Base-by-base conservation (phyloP, 371 early-diverging fungal genomes). In the Mortierella polycephala region DNA sequence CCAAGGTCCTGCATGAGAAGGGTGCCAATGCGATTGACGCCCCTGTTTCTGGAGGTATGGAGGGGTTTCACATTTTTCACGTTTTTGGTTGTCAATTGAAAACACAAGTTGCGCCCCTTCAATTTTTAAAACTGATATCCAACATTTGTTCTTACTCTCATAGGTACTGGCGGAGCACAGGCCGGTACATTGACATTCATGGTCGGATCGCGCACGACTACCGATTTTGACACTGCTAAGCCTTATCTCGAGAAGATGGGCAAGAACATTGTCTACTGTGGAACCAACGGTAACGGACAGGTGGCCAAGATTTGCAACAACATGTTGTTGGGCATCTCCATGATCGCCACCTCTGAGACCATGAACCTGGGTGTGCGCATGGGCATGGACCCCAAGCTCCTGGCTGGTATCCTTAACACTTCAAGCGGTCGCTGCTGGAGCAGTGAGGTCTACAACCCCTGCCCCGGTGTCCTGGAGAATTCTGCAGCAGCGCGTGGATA, bases 251-350 rank as follows among this genome's bases (percentile, higher is more conserved):
- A 79, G 41, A 74, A 82, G 57, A 99, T 99, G 99, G 99, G 98
- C 41, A 93, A 93, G 76, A 96, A 95, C 72, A 92, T 97, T 61
- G 90, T 96, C n/a, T 87, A 92, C 74, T 98, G 98, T 84, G 99
- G 98, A 16, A 82, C 68, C 14, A 83, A 88, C 72, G 98, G 98
- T 7, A 89, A 89, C 20, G 99, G 99, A 3, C 96, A 96, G 74
- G 93, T 95, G 3, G 98, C 96, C 59, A 99, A 99, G 82, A 91
- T 98, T 47, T 96, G 97, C 85, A 99, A 99, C 87, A 99, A 99
- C 82, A 94, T 99, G 93, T 74, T 99, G 49, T 84, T 99, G 39
- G 98, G 95, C 13, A 93, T 96, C 66, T 87, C 92, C 21, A 99
- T 99, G 98, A 85, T 97, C 21, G 99, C 94, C 40, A 92, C 93